Evolutionary conservation across 306 rosid genomes (phyloP), one percentile per base, ranked within the genome.

Genomic region (Corylus avellana): DNA sequence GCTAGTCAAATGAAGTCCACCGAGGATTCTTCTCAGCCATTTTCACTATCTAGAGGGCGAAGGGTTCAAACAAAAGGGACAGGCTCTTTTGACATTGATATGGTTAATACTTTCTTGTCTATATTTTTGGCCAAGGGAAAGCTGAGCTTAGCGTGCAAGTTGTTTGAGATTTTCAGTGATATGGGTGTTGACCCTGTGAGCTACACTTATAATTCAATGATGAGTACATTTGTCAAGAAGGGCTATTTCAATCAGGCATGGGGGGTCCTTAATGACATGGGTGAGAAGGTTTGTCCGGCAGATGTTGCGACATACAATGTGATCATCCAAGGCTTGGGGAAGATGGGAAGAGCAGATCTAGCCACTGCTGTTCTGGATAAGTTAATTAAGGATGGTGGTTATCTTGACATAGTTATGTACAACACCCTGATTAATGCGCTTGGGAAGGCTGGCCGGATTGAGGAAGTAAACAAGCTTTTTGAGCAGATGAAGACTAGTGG

Each of bases 321-420:
- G 88, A 87, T 92, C 72, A 88, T 94, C 78, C 98, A 94, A 91
- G 93, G 97, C 78, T 87, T 94, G 59, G 98, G 97, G 42, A 90
- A 92, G 88, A 82, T 94, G 91, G 97, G 98, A 79, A 86, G 95
- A 86, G 98, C 98, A 4, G 97, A 95, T 87, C 90, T 92, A 59
- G 98, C 98, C 12, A 87, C 93, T 78, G 77, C 92, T 81, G 91
- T 95, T 75, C 90, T 92, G 80, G 97, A 91, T 75, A 88, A 89
- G 72, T 92, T 95, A 48, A 77, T 89, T 85, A 85, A 91, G 86
- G 89, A 85, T 70, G 98, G 98, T 42, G 98, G 98, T 64, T 92
- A 86, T 84, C 98, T 94, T 73, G 97, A 94, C 74, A 76, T 92
- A 37, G 94, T 94, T 73, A 92, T 94, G 97, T 94, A 94, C 76